These are phyloP conservation scores for Xylariaceae sp. DNA, from an alignment of 2,329 filamentous ascomycete genomes.

Conservation along the genomic window DNA sequence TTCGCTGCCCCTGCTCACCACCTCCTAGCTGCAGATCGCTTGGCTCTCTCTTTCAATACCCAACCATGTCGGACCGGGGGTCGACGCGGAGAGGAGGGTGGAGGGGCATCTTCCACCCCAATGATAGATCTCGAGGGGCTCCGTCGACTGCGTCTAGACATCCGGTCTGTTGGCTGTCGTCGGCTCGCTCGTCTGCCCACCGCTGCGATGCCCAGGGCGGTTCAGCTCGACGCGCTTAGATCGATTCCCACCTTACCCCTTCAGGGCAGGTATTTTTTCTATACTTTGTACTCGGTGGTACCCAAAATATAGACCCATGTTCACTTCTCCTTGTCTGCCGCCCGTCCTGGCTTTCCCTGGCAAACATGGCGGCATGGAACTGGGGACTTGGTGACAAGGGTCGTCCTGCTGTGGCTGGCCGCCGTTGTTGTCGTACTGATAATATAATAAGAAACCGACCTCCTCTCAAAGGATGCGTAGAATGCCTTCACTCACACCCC, in stretches of 20 bases:
- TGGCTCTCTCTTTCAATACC: slow-evolving; percentile 20
- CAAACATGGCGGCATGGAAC: too few species aligned
- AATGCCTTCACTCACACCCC: slow-evolving; percentile 4
- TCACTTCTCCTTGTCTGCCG: neutral
- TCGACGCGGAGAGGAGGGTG: too few species aligned
- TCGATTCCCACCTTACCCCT: neutral
- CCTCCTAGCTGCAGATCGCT: slow-evolving; percentile 28
- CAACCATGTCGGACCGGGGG: too few species aligned
- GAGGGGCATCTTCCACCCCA: slow-evolving; percentile 6
- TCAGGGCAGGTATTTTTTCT: neutral
- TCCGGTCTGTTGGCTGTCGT: slow-evolving; percentile 2
- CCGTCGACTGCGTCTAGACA: neutral
- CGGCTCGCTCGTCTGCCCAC: slow-evolving; percentile 2
- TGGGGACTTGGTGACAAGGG: neutral
- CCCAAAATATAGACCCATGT: slow-evolving; percentile 1
- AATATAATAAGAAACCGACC: slow-evolving; percentile 12
- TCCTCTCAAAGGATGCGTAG: slow-evolving; percentile 8
- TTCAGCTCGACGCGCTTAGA: slow-evolving; percentile 1
- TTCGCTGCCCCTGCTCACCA: slow-evolving; percentile 14
- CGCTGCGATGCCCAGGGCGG: slow-evolving; percentile 7
- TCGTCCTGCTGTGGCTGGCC: slow-evolving; percentile 2
- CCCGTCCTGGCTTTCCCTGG: neutral
- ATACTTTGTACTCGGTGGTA: neutral
- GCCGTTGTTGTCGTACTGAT: slow-evolving; percentile 2
- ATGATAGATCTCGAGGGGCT: slow-evolving; percentile 3